A percentile compares a stretch with the other conserved stretches of the same genome.
Conservation (phyloP, 2,329 filamentous ascomycete species). For the Nigrospora oryzae region DNA sequence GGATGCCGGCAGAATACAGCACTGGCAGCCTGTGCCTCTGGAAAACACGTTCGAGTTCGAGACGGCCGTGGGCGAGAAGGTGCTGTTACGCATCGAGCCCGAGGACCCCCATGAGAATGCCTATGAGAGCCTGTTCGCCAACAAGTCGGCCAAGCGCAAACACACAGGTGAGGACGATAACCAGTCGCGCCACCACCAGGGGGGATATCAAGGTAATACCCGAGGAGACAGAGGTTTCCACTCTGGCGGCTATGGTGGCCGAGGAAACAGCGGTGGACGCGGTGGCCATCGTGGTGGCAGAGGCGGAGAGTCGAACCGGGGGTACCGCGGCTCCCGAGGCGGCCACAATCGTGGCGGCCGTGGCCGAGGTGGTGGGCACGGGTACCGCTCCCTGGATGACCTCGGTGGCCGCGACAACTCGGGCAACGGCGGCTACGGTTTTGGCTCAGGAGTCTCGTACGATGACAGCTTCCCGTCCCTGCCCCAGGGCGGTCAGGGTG, state of each 20-base stretch:
- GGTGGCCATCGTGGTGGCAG: conserved; percentile 22
- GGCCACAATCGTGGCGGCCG: conserved; percentile 28
- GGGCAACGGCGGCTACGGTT: conserved; percentile 29
- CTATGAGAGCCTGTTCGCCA: conserved; percentile 54
- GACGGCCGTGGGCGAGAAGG: conserved; percentile 78
- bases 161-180: conserved; percentile 36
- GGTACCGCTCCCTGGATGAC: conserved; percentile 63
- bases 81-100: conserved; percentile 70
- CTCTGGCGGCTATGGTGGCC: conserved; percentile 31
- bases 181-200: conserved; percentile 16
- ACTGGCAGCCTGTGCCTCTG: conserved; percentile 69
- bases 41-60: conserved; percentile 72
- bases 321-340: conserved; percentile 29
- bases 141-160: conserved; percentile 51
- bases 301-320: conserved; percentile 21
- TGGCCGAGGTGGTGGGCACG: conserved; percentile 38
- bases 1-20: conserved; percentile 73
- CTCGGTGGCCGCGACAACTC: conserved; percentile 40
- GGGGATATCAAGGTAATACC: conserved; percentile 21
- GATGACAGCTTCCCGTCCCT: conserved; percentile 29
- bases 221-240: conserved; percentile 32
- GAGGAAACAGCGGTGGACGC: conserved; percentile 12
- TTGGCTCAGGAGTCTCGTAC: conserved; percentile 31
- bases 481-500: conserved; percentile 10
- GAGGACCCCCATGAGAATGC: conserved; percentile 55